These are phyloP conservation scores for Chaetomium sp. DNA, from an alignment of 2,329 filamentous ascomycete species.

Conservation along the genomic window DNA sequence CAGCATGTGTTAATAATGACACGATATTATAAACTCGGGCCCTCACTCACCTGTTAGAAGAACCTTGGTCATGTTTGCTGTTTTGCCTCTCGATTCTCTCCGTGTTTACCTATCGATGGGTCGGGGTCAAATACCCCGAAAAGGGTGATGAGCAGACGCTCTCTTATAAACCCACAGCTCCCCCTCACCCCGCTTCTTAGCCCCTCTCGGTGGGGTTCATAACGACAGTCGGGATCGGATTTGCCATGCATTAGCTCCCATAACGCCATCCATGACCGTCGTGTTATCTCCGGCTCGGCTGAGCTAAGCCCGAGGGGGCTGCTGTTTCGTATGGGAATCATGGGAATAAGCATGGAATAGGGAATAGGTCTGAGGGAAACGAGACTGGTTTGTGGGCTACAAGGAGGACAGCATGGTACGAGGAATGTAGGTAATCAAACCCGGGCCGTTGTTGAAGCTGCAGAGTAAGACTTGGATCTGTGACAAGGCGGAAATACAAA, in stretches of 20 bases:
- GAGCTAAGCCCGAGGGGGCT: too few species aligned
- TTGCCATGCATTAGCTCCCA: background rate
- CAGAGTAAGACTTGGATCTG: background rate
- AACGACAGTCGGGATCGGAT: background rate
- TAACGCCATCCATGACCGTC: background rate
- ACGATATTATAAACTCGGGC: background rate
- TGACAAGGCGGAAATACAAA: background rate
- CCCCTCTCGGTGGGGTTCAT: constrained; percentile 15
- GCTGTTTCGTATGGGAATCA: too few species aligned
- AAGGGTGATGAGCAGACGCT: background rate
- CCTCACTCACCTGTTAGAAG: constrained; percentile 47
- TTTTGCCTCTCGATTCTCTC: background rate
- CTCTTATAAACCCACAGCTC: background rate
- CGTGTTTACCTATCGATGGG: background rate
- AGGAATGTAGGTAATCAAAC: background rate
- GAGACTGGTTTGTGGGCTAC: background rate
- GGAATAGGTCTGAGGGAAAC: background rate
- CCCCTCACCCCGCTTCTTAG: constrained; percentile 13
- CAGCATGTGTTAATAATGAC: constrained; percentile 15
- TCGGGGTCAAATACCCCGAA: background rate
- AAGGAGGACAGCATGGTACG: background rate
- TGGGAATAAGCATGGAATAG: too few species aligned
- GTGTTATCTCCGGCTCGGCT: constrained; percentile 3
- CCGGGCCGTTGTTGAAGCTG: background rate
- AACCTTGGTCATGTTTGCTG: constrained; percentile 48